Percentiles rank a stretch among this genome's conserved stretches.
These are phyloP conservation scores for Scutellaria barbata DNA, from an alignment of 257 asterid genomes.

Conservation along the genomic window DNA sequence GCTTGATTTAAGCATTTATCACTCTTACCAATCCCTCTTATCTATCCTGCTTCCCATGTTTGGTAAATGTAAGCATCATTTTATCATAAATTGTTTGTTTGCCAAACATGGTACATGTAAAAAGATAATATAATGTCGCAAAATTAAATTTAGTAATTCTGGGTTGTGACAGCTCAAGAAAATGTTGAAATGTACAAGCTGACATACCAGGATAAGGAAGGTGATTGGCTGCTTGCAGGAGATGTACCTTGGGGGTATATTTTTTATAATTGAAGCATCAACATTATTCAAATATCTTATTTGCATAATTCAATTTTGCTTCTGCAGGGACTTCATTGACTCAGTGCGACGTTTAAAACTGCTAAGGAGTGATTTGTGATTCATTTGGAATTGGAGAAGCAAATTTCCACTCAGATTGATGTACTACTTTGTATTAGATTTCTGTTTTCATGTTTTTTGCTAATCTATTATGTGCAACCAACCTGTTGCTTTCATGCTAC, in stretches of 20 bases:
- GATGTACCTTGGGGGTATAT: conserved; percentile 37
- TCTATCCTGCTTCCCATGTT: conserved; percentile 54
- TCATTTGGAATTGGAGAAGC: not conserved
- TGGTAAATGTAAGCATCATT: conserved; percentile 50
- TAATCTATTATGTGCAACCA: not conserved
- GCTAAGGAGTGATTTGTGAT: conserved; percentile 12
- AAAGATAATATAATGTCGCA: too few relatives aligned
- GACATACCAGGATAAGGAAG: conserved; percentile 32
- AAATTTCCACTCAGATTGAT: not conserved
- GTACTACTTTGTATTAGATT: not conserved
- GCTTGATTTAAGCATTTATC: conserved; percentile 46
- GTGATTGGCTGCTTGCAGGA: conserved; percentile 42
- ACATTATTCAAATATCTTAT: too few relatives aligned
- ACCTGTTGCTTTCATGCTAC: not conserved
- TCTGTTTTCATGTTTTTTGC: not conserved
- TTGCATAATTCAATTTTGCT: not conserved
- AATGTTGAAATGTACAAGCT: conserved; percentile 44
- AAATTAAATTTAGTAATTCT: not conserved
- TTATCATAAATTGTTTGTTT: not conserved
- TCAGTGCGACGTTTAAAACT: conserved; percentile 28
- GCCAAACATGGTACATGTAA: conserved; percentile 20
- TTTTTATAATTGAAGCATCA: too few relatives aligned
- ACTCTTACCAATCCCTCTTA: conserved; percentile 45
- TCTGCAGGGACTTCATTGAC: conserved; percentile 22
- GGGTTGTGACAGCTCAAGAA: conserved; percentile 44